Base-by-base conservation (phyloP, 75 land plant genomes). In the Cryptomeria japonica region DNA sequence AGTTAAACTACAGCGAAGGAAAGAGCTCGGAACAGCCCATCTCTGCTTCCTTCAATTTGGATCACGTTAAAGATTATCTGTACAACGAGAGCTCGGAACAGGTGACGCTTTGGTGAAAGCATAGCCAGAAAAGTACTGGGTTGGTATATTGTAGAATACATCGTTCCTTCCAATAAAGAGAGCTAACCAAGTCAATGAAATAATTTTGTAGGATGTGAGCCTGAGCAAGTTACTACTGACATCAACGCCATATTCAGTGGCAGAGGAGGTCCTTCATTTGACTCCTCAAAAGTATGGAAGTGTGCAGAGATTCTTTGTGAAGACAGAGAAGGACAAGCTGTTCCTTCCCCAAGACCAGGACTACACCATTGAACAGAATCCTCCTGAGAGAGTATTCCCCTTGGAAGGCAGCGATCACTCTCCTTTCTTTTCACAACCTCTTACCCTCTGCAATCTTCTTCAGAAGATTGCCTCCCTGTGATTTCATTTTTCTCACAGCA, bases 341-440 rank as follows among this genome's bases (percentile, higher is more conserved):
- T 64, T 46, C 13, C 15, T 22, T 47, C 84, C 55, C 0, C 37
- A 78, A 14, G 32, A 84, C 13, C 91, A 90, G 87, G 87, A 90
- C 12, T 25, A n/a, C 68, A 80, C 58, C n/a, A 79, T 88, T 38
- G 42, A 15, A 28, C 55, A 47, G 44, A 90, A 88, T 86, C 90
- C 90, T 8, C 90, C 90, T 10, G 90, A 88, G 87, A 37, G 49
- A n/a, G 83, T 88, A 18, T 84, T 90, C 39, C 49, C 46, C 16
- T 31, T 90, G 80, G 36, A 85, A 19, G 61, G 51, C 38, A 89
- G 87, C 14, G 91, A 90, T 68, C 91, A 90, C 25, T 64, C 87
- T n/a, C 87, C 90, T 15, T 90, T 88, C 77, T 85, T 90, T 86
- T 85, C 90, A 28, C 86, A 44, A 1, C 91, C 91, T 79, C 5